A percentile compares a stretch with the other conserved stretches of the same genome.
These are phyloP conservation scores for Lipomyces spencermartinsiae DNA, from an alignment of 805 yeast genomes.

Conservation along the genomic window DNA sequence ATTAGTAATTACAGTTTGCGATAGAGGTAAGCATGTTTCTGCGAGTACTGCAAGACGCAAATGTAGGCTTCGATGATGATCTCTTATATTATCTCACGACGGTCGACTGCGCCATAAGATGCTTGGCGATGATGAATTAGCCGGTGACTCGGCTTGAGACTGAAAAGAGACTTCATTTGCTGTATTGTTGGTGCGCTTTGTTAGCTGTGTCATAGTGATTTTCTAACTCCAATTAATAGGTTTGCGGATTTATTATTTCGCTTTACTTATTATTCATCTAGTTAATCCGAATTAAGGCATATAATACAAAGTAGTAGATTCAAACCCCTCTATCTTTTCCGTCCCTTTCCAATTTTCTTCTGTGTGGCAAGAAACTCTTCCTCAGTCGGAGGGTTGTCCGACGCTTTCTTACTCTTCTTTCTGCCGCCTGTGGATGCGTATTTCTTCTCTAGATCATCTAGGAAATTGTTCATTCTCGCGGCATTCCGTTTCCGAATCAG, in stretches of 20 bases:
- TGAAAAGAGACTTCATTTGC: not conserved
- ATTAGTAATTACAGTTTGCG: not conserved
- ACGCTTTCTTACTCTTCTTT: conserved; percentile 15
- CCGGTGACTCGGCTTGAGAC: conserved; percentile 74
- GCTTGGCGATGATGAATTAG: conserved; percentile 67
- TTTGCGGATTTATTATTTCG: not conserved
- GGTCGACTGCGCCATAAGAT: conserved; percentile 62
- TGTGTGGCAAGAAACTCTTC: conserved; percentile 24
- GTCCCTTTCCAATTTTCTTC: conserved; percentile 14
- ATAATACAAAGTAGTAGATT: not conserved
- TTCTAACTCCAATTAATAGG: not conserved
- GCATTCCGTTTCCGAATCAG: conserved; percentile 46
- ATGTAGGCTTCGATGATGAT: conserved; percentile 52
- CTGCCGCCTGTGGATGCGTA: conserved; percentile 35
- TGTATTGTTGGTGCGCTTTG: not conserved
- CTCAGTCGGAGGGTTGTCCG: conserved; percentile 11
- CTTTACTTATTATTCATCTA: not conserved
- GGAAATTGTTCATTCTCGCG: conserved; percentile 41
- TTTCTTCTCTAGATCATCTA: conserved; percentile 47
- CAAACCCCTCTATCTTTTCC: not conserved
- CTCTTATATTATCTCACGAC: conserved; percentile 59
- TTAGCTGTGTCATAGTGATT: not conserved
- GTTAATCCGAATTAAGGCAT: not conserved
- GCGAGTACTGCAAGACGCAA: not conserved
- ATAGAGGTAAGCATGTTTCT: not conserved